These are phyloP conservation scores for Clonostachys solani DNA, from an alignment of 2,329 filamentous ascomycete genomes.

Conservation along the genomic window DNA sequence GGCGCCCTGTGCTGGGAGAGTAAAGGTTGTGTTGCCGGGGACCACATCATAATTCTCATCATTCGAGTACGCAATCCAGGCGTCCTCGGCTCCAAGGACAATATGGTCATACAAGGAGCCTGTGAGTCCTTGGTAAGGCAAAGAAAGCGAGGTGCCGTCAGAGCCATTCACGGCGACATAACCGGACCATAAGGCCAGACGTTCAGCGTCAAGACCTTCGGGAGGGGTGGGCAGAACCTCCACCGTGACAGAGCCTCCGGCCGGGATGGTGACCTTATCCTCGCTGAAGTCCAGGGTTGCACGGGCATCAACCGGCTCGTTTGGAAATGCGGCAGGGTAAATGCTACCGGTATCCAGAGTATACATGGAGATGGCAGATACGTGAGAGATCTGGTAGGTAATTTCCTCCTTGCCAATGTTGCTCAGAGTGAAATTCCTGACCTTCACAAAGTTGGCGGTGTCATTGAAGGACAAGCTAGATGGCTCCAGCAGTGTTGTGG, in stretches of 20 bases:
- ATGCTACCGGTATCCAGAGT: conserved; percentile 29
- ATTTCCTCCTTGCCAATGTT: conserved; percentile 45
- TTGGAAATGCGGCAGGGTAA: conserved; percentile 37
- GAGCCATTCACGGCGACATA: conserved; percentile 32
- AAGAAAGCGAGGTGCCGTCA: conserved; percentile 23
- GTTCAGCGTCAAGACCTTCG: conserved; percentile 14
- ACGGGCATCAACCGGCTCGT: conserved; percentile 30
- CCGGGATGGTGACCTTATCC: conserved; percentile 35
- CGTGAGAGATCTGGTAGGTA: conserved; percentile 47
- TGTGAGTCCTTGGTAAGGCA: conserved; percentile 33
- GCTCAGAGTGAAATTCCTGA: conserved; percentile 47
- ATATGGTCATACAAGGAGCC: conserved; percentile 21
- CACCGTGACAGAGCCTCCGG: conserved; percentile 36
- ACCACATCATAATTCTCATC: conserved; percentile 19
- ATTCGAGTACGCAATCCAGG: conserved; percentile 25
- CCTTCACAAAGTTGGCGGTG: conserved; percentile 47
- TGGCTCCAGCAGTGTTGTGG: conserved; percentile 45
- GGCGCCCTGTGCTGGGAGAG: conserved; percentile 32
- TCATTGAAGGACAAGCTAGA: conserved; percentile 63
- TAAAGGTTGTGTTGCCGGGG: conserved; percentile 29
- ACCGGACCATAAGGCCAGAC: conserved; percentile 36
- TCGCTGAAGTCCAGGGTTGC: conserved; percentile 37
- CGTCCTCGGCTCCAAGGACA: conserved; percentile 17
- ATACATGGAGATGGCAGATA: conserved; percentile 48
- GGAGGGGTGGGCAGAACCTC: conserved; percentile 32